Evolutionary conservation across 2,329 filamentous ascomycete genomes (phyloP).

Genomic region (Colletotrichum shisoi): DNA sequence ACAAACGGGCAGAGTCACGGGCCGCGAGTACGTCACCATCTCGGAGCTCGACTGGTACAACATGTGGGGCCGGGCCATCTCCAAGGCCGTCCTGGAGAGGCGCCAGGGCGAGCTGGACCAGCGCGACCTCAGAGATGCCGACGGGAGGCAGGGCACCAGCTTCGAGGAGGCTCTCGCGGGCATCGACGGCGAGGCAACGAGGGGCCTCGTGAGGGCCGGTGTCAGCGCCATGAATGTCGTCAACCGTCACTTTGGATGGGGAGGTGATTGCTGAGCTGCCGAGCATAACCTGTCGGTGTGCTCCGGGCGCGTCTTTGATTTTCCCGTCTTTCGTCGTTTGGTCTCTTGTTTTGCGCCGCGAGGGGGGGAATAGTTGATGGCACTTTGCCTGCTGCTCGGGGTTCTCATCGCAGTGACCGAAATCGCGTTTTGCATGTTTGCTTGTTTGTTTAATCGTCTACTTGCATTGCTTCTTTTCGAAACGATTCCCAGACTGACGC

Average conservation of each 20-base stretch:
- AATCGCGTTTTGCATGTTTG: slow-evolving; percentile 1
- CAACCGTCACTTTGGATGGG: slow-evolving; percentile 64
- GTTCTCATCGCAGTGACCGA: slow-evolving; percentile 4
- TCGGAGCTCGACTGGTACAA: slow-evolving; percentile 69
- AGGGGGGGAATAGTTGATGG: background rate
- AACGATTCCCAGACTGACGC: slow-evolving; percentile 36
- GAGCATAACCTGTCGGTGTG: background rate
- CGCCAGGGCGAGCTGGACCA: slow-evolving; percentile 65
- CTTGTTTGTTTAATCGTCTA: slow-evolving; percentile 8
- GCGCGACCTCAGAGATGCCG: slow-evolving; percentile 59
- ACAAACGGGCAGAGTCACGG: slow-evolving; percentile 40
- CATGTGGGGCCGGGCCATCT: slow-evolving; percentile 68
- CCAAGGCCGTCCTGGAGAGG: slow-evolving; percentile 65
- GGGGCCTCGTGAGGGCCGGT: slow-evolving; percentile 58
- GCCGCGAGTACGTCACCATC: slow-evolving; percentile 59
- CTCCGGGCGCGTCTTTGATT: background rate
- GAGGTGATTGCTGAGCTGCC: slow-evolving; percentile 44
- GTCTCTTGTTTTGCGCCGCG: background rate
- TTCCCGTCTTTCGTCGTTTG: background rate
- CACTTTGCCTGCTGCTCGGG: background rate
- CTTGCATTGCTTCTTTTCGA: background rate
- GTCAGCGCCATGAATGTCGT: slow-evolving; percentile 61
- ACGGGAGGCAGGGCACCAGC: slow-evolving; percentile 49
- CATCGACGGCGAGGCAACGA: slow-evolving; percentile 52
- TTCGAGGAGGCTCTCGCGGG: slow-evolving; percentile 45